Percentiles rank a stretch among this genome's conserved stretches.
Evolutionary conservation across 2,329 filamentous ascomycete genomes (phyloP).

Genomic region (Microdochium trichocladiopsis): DNA sequence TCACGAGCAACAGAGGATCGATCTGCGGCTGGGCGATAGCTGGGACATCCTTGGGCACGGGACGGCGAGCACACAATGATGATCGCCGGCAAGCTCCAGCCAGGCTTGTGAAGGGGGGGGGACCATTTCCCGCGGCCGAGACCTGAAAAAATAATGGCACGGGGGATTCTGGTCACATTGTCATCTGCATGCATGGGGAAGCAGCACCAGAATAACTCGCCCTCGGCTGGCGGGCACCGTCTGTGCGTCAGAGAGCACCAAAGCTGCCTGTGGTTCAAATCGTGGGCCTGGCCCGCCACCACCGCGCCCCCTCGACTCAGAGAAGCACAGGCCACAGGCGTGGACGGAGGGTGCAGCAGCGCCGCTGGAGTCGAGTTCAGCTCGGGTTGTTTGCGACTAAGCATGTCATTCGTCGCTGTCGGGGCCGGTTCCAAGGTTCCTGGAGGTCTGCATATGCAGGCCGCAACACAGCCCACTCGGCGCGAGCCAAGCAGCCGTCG

Average conservation of each 20-base stretch:
- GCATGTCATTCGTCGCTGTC: not conserved
- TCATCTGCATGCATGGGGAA: not conserved
- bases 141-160: too few species aligned
- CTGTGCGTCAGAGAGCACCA: not conserved
- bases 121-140: too few species aligned
- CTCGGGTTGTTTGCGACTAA: not conserved
- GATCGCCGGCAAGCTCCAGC: not conserved
- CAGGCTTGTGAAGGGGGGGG: not conserved
- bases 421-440: not conserved
- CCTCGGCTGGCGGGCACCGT: too few species aligned
- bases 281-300: not conserved
- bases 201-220: not conserved
- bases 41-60: not conserved
- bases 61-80: not conserved
- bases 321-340: not conserved
- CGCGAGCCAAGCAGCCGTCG: not conserved
- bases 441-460: slow-evolving; percentile 15
- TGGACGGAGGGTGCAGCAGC: not conserved
- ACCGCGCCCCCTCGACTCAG: not conserved
- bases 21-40: not conserved
- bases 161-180: not conserved
- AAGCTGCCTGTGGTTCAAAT: not conserved
- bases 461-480: slow-evolving; percentile 22
- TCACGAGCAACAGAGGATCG: not conserved
- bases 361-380: not conserved